Base-by-base conservation (phyloP, 805 yeast species). In the Cyberlindnera xylosilytica region DNA sequence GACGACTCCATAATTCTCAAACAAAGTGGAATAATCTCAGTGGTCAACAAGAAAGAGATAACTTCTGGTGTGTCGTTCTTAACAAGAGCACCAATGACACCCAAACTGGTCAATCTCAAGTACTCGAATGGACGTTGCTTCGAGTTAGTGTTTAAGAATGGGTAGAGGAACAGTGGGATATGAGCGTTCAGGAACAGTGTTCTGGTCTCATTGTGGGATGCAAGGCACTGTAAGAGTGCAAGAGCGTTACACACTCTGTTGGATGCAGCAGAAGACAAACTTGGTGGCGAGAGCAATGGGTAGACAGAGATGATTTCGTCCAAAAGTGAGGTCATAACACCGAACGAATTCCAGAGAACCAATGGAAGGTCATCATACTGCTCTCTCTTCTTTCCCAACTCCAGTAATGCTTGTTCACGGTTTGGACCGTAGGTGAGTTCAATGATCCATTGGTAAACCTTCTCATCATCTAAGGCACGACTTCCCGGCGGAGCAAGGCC, bases 1-100 rank as follows among this genome's bases (percentile, higher is more conserved):
- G 96, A 88, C 1, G 90, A 80, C 61, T 91, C 98, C 96, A 91
- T 91, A 48, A 93, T 91, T 55, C 93, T 82, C 45, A 91, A 70
- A 61, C 99, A 93, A 42, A 93, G 68, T 5, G 99, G 99, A 26
- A 93, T 95, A 54, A 93, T 91, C 62, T 91, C 99, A 0, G 99
- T 93, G n/a, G 96, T 82, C 34, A 91, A 71, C 56, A 91, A 68
- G 58, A 93, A 91, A 49, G 86, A 86, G 49, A 93, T 90, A 34
- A 91, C 98, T 54, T 91, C 96, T 13, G 96, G 88, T 4, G 96
- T 86, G 58, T 91, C 99, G 62, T 90, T 91, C 56, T 93, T 91
- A 20, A 93, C 98, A 42, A 91, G 70, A 0, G 99, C 98, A 17
- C 99, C 99, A 60, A 91, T 87, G 6, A 91, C 99, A 30, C 99